Evolutionary conservation across 805 yeast genomes (phyloP), one percentile per base, ranked within the genome.

Genomic region (Cyberlindnera japonica): DNA sequence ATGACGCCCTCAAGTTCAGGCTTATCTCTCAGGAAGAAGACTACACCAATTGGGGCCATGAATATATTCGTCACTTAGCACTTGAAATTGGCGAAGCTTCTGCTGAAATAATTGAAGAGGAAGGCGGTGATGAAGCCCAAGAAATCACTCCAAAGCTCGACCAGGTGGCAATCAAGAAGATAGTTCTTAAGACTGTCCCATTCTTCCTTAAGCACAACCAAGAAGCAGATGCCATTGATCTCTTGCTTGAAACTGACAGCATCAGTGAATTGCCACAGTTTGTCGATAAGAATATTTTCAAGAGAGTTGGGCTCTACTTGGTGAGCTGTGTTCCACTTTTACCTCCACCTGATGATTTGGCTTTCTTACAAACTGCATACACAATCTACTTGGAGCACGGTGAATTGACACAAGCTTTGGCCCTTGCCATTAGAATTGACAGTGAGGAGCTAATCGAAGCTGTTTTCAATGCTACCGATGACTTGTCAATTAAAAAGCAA

Each of bases 181-280:
- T 93, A 50, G 75, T 95, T 6, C 65, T 85, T 52, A 76, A 81
- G 51, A 81, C 93, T 52, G 90, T 86, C 28, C 96, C 96, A 27
- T 84, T 81, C 56, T 91, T 93, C 67, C 72, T 93, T 51, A 80
- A 86, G 58, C 97, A 91, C 66, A 91, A 93, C 59, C 98, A 96
- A 30, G 99, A 93, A 65, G 96, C 96, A 16, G 99, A 93, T 59
- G 99, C 99, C 2, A 95, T 93, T 19, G 99, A 93, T 65, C 69
- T 93, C 51, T 72, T 93, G 48, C 71, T 89, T 44, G 99, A 93
- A 64, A 78, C 93, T 41, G 99, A 93, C 64, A 71, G 79, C 40
- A 83, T 93, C 51, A 95, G 86, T 54, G 78, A 81, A 58, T 70
- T 93, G 49, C 82, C 93, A 8, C 79, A 81, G 50, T 87, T 76